Percentiles rank a stretch among this genome's conserved stretches.
Conservation (phyloP, 306 rosid genomes). For the Trifolium repens region DNA sequence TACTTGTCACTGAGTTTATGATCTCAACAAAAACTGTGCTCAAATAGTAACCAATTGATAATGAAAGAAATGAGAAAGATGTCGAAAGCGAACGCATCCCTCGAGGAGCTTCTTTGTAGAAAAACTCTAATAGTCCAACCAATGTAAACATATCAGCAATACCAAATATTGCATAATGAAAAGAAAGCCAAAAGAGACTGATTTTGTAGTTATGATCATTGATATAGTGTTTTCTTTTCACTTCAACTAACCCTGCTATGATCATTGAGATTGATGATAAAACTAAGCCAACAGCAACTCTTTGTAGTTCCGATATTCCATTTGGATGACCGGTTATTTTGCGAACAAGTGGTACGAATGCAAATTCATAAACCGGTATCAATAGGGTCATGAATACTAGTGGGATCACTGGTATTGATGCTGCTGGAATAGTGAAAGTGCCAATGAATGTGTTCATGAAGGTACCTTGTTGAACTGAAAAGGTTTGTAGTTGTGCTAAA, state of each 20-base stretch:
- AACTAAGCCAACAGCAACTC: conserved; percentile 64
- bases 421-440: conserved; percentile 42
- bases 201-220: conserved; percentile 32
- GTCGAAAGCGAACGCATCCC: conserved; percentile 62
- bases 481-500: conserved; percentile 61
- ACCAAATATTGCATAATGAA: conserved; percentile 63
- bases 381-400: conserved; percentile 61
- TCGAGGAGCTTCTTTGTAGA: conserved; percentile 63
- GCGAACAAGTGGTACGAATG: conserved; percentile 50
- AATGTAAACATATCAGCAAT: conserved; percentile 68
- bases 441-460: conserved; percentile 51
- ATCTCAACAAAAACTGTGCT: conserved; percentile 54
- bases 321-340: conserved; percentile 55
- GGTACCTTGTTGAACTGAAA: conserved; percentile 59
- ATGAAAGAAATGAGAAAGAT: conserved; percentile 56
- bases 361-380: conserved; percentile 56
- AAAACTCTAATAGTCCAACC: conserved; percentile 61
- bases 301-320: conserved; percentile 57
- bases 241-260: conserved; percentile 54
- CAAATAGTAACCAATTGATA: conserved; percentile 60
- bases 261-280: conserved; percentile 63
- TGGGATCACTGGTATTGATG: conserved; percentile 66
- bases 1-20: conserved; percentile 47
- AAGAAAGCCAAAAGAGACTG: conserved; percentile 68
- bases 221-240: conserved; percentile 49